Base-by-base conservation (phyloP, 140 eudicot genomes). In the Flaveria floridana region DNA sequence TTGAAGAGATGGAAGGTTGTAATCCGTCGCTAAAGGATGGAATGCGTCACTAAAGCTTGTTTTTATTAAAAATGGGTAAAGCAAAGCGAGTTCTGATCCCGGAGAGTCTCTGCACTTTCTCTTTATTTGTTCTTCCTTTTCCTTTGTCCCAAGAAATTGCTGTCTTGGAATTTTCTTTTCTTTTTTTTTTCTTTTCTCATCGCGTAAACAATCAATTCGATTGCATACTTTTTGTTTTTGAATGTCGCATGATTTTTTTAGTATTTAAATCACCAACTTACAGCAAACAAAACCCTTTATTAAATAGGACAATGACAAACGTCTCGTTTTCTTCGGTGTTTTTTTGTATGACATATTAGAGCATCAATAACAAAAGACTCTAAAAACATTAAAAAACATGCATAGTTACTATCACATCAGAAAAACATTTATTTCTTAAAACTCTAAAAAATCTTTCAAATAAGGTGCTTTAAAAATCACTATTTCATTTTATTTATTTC, bases 51-150 rank as follows among this genome's bases (percentile, higher is more conserved):
- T 84, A 41, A 72, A 76, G 75, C 59, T 76, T 55, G 75, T 53
- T 80, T 66, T 75, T 74, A 68, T 75, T 74, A 80, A 80, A 75
- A 75, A 80, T 80, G 77, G 73, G 77, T 80, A 80, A 78, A 80
- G 81, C 71, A 66, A 79, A 79, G 76, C 75, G 73, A 44, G 75
- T 74, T 86, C 86, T 79, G 88, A 86, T 86, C 91, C 91, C 91
- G 88, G 82, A 68, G 80, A 72, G 78, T 68, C 71, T 61, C 73
- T 76, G 80, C 78, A 67, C 82, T 81, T 77, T 78, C 70, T 77
- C 83, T 82, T 85, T 82, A 78, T 68, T 73, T 74, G 13, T 58
- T 66, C 68, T 65, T 19, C 55, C 68, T 68, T 81, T 75, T 81
- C 67, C 70, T 70, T 81, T 68, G 64, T 65, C 83, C 80, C 85